phyloP scores from a whole-genome alignment of 2,329 filamentous ascomycete species.

The Clarireedia paspali region DNA sequence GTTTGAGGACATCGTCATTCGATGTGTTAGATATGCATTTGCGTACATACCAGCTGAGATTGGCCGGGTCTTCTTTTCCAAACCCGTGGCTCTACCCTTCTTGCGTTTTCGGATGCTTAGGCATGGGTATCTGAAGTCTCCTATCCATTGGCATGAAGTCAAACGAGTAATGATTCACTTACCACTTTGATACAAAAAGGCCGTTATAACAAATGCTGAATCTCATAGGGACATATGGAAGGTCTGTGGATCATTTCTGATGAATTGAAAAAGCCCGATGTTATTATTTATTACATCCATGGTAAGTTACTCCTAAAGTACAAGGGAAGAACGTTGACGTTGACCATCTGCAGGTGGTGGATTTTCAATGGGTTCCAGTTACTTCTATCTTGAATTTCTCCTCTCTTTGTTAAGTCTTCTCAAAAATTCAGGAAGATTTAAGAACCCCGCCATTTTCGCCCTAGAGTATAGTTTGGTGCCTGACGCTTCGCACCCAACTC shows the following conservation, averaged over 20 bases:
- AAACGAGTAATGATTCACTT: slow-evolving; percentile 33
- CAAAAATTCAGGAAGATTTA: slow-evolving; percentile 53
- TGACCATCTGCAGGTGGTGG: slow-evolving; percentile 54
- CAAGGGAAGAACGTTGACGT: neutral
- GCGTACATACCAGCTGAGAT: slow-evolving; percentile 60
- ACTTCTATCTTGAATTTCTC: slow-evolving; percentile 82
- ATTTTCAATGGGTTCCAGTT: slow-evolving; percentile 73
- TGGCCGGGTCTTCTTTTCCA: slow-evolving; percentile 71
- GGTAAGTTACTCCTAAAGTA: slow-evolving; percentile 38
- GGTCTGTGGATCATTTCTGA: slow-evolving; percentile 66
- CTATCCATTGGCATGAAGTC: slow-evolving; percentile 57
- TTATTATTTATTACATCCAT: slow-evolving; percentile 77
- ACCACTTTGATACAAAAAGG: neutral
- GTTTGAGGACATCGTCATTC: slow-evolving; percentile 71
- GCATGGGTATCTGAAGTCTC: slow-evolving; percentile 56
- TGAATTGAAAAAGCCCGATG: slow-evolving; percentile 50
- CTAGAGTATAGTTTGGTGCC: slow-evolving; percentile 71
- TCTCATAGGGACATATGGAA: slow-evolving; percentile 39
- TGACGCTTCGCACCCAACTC: slow-evolving; percentile 63
- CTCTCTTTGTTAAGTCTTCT: slow-evolving; percentile 64
- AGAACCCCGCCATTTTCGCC: slow-evolving; percentile 71
- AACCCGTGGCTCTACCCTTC: slow-evolving; percentile 65
- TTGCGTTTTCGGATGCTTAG: slow-evolving; percentile 67
- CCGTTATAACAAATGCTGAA: neutral
- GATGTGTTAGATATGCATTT: slow-evolving; percentile 73